Percentiles rank a stretch among this genome's conserved stretches.
Evolutionary conservation across 768 basidiomycete genomes (phyloP).

Genomic region (Collybiopsis confluens): DNA sequence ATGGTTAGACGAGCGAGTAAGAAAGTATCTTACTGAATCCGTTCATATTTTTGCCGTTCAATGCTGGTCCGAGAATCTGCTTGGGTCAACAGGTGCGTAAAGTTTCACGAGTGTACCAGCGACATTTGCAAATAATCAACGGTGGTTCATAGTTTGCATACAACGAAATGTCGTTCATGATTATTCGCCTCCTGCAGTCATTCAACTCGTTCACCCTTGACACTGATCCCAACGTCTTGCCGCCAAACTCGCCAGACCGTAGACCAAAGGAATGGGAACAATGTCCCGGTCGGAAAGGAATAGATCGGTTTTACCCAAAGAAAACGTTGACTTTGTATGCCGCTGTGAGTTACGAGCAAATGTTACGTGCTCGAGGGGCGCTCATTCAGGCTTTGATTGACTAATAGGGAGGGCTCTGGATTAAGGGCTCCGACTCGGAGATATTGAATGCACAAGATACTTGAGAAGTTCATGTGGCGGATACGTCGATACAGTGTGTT

Average conservation of each 20-base stretch:
- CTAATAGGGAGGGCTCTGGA: too few relatives aligned
- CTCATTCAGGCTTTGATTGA: too few relatives aligned
- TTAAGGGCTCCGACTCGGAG: too few relatives aligned
- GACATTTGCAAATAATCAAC: too few relatives aligned
- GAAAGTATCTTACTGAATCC: conserved; percentile 54
- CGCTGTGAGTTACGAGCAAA: conserved; percentile 30
- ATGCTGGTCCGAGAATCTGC: conserved; percentile 49
- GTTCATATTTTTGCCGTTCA: conserved; percentile 49
- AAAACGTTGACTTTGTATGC: conserved; percentile 51
- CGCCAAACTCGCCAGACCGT: conserved; percentile 26
- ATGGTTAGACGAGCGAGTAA: conserved; percentile 57
- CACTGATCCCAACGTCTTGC: conserved; percentile 33
- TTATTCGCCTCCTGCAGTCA: conserved; percentile 52
- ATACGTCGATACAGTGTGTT: too few relatives aligned
- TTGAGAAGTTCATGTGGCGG: too few relatives aligned
- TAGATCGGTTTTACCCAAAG: conserved; percentile 49
- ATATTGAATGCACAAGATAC: too few relatives aligned
- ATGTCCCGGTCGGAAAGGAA: conserved; percentile 40
- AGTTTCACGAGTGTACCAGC: too few relatives aligned
- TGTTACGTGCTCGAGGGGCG: not conserved
- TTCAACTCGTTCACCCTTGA: conserved; percentile 45
- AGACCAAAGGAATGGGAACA: conserved; percentile 45
- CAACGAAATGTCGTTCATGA: conserved; percentile 59
- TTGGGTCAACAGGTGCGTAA: conserved; percentile 46
- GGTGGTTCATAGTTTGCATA: conserved; percentile 63